A percentile compares a stretch with the other conserved stretches of the same genome.
These are phyloP conservation scores for Neoscytalidium dimidiatum DNA, from an alignment of 2,329 filamentous ascomycete genomes.

Conservation along the genomic window DNA sequence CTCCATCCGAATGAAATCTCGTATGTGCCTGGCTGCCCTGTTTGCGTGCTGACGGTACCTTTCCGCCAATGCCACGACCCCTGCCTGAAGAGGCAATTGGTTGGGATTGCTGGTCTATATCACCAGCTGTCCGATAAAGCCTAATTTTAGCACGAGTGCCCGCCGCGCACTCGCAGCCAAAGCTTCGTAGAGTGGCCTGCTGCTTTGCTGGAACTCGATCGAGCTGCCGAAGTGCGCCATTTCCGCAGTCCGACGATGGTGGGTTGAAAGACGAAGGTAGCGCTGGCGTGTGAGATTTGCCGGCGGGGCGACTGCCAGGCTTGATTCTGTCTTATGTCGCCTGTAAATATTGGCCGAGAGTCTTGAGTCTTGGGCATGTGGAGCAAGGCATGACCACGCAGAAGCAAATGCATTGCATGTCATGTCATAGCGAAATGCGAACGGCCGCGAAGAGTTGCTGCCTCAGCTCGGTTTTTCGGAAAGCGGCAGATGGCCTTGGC, in stretches of 20 bases:
- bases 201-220: background rate
- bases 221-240: background rate
- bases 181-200: background rate
- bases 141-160: conserved; percentile 4
- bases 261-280: background rate
- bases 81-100: background rate
- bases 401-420: background rate
- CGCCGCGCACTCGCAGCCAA: background rate
- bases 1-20: background rate
- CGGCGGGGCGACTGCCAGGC: background rate
- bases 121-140: background rate
- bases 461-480: background rate
- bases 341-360: background rate
- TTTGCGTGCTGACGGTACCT: background rate
- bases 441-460: background rate
- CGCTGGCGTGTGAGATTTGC: background rate
- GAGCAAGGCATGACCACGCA: background rate
- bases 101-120: background rate
- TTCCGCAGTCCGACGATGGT: background rate
- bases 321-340: background rate
- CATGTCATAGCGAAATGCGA: background rate
- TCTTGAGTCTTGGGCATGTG: background rate
- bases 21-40: background rate
- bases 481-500: background rate
- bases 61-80: background rate